Conservation (phyloP, 352 stramenopile species). For the Globisporangium alternatum region DNA sequence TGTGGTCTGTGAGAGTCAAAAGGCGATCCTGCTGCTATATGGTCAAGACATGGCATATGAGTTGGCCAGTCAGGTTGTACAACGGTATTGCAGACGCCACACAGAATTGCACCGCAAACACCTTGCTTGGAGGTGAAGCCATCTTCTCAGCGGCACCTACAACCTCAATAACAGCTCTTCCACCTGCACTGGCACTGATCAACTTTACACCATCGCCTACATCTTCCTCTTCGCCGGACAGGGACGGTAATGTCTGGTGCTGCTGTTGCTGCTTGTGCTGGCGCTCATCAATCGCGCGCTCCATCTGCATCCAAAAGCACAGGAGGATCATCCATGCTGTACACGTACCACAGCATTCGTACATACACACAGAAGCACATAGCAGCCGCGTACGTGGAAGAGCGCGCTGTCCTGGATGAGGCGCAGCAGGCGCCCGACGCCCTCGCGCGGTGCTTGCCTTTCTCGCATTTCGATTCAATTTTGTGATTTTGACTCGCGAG, state of each 20-base stretch:
- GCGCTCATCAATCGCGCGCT: slow-evolving; percentile 32
- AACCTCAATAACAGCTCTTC: not conserved
- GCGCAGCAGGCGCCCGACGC: slow-evolving; percentile 40
- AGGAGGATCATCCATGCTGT: not conserved
- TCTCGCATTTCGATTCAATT: slow-evolving; percentile 10
- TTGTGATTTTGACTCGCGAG: not conserved
- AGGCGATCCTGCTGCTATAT: slow-evolving; percentile 21
- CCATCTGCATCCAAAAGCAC: slow-evolving; percentile 27
- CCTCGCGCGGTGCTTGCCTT: slow-evolving; percentile 18
- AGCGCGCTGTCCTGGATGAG: slow-evolving; percentile 34
- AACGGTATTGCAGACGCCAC: not conserved
- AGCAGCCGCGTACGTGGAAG: slow-evolving; percentile 32
- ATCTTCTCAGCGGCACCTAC: not conserved
- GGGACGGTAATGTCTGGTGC: slow-evolving; percentile 17
- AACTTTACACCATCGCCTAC: not conserved
- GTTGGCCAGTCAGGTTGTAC: no score
- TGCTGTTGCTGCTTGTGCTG: not conserved
- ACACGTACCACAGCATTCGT: not conserved
- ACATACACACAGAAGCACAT: not conserved
- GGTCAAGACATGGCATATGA: not conserved
- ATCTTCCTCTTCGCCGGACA: not conserved
- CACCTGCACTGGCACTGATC: not conserved
- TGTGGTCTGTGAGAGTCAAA: slow-evolving; percentile 53
- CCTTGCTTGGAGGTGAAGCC: not conserved
- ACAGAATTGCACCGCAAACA: not conserved